phyloP scores from a whole-genome alignment of 257 asterid genomes.

The Scutellaria minor region DNA sequence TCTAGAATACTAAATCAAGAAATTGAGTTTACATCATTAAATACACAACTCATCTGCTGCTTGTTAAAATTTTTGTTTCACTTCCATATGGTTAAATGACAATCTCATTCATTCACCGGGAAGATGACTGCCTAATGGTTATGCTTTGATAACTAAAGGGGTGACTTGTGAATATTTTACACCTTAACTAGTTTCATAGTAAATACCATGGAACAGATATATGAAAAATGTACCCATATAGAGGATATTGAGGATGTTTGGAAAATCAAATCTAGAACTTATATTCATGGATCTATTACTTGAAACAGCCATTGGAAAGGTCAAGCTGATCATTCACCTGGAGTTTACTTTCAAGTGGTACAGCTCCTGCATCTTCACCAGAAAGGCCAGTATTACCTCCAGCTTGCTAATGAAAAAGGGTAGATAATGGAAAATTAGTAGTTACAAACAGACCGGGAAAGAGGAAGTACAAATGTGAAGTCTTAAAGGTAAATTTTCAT shows the following conservation, averaged over 20 bases:
- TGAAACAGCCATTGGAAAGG: slow-evolving; percentile 24
- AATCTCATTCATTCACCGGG: neutral
- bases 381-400: slow-evolving; percentile 39
- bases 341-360: slow-evolving; percentile 48
- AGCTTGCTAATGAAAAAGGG: slow-evolving; percentile 43
- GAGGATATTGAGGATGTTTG: slow-evolving; percentile 15
- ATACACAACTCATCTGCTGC: neutral
- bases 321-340: slow-evolving; percentile 50
- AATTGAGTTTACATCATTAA: slow-evolving; percentile 19
- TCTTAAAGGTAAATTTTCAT: slow-evolving; percentile 3
- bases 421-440: slow-evolving; percentile 23
- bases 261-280: slow-evolving; percentile 24
- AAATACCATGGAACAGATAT: neutral
- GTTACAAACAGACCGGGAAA: slow-evolving; percentile 13
- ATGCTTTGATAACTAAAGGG: slow-evolving; percentile 12
- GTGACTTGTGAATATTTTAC: neutral
- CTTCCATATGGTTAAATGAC: slow-evolving; percentile 13
- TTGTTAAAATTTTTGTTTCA: neutral
- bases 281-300: neutral
- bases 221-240: neutral
- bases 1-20: slow-evolving; percentile 27
- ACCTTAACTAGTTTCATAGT: slow-evolving; percentile 5
- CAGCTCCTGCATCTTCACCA: slow-evolving; percentile 42
- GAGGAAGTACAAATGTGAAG: slow-evolving; percentile 28
- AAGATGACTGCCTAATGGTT: slow-evolving; percentile 21